Base-by-base conservation (phyloP, 805 yeast species). In the Kregervanrija pseudodelftensis region DNA sequence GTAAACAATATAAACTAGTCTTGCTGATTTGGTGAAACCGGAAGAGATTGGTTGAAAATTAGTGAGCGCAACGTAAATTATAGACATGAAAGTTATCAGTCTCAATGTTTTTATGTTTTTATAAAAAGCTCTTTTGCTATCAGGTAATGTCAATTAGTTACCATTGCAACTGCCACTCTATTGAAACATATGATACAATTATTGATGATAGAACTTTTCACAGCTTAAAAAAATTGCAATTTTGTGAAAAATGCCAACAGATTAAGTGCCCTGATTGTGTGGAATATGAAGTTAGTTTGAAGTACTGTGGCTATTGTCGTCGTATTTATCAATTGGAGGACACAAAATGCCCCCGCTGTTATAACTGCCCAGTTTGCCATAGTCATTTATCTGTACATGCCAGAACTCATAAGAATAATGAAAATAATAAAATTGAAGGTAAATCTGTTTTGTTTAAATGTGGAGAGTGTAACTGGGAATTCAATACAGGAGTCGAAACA, bases 391-490 rank as follows among this genome's bases (percentile, higher is more conserved):
- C 28, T 22, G 28, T 7, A 22, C 8, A 22, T 22, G 28, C 8
- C 8, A 22, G 28, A 22, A 22, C 28, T 22, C 28, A 22, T 22
- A 22, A 22, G 28, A 22, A 22, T 2, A 22, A 22, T 2, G 28
- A 22, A 22, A 22, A 22, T 22, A 22, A 22, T 11, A 51, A 46
- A 22, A 46, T 49, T 12, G 49, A 46, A 14, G 59, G 60, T 12
- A 73, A 71, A 49, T 43, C 58, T 2, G 74, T 73, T 47, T 43
- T 41, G 8, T 71, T 74, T 43, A 50, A 48, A 11, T 75, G 80
- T 53, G 48, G 51, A 3, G 51, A 44, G 40, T 68, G 76, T 48
- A 38, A 45, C 2, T 75, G 66, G 57, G 30, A 11, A 0, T 74
- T 63, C 45, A 44, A 50, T 13, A 68, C 78, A 1, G 64, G 61